These are phyloP conservation scores for Crepidotus variabilis DNA, from an alignment of 768 basidiomycete genomes.

Conservation along the genomic window DNA sequence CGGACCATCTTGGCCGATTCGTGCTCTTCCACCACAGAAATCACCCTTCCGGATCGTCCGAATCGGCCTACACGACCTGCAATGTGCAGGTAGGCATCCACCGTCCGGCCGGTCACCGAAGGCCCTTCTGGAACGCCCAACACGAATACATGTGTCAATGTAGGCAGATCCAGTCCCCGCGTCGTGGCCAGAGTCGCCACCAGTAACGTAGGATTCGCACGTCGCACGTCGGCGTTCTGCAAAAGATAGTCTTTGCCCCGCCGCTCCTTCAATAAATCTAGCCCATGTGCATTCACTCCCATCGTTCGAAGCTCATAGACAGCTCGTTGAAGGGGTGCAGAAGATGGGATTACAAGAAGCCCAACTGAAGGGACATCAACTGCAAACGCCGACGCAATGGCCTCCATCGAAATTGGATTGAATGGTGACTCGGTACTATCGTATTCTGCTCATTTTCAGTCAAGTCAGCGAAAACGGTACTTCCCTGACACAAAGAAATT, in stretches of 20 bases:
- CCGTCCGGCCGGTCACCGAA: constrained; percentile 33
- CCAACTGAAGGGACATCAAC: constrained; percentile 67
- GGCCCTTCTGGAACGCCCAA: constrained; percentile 54
- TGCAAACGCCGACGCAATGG: constrained; percentile 67
- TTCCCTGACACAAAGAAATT: constrained; percentile 7
- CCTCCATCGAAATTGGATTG: constrained; percentile 56
- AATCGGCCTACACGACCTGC: constrained; percentile 78
- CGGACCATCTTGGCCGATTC: constrained; percentile 34
- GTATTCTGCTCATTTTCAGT: constrained; percentile 34
- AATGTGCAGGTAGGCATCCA: constrained; percentile 65
- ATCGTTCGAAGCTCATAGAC: constrained; percentile 61
- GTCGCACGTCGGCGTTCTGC: constrained; percentile 13
- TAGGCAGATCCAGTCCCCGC: constrained; percentile 71
- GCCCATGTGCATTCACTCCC: constrained; percentile 61
- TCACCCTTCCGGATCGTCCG: constrained; percentile 60
- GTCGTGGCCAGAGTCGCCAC: constrained; percentile 68
- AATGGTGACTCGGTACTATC: constrained; percentile 46
- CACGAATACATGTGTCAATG: constrained; percentile 72
- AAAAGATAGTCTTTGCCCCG: constrained; percentile 16
- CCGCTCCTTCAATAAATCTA: constrained; percentile 48
- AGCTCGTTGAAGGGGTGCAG: constrained; percentile 55
- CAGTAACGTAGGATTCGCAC: constrained; percentile 58
- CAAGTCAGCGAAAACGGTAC: constrained; percentile 9
- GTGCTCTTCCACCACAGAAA: constrained; percentile 51
- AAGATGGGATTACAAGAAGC: constrained; percentile 64